These are phyloP conservation scores for Tuber aestivum DNA, from an alignment of 495 filamentous ascomycete genomes.

Conservation along the genomic window DNA sequence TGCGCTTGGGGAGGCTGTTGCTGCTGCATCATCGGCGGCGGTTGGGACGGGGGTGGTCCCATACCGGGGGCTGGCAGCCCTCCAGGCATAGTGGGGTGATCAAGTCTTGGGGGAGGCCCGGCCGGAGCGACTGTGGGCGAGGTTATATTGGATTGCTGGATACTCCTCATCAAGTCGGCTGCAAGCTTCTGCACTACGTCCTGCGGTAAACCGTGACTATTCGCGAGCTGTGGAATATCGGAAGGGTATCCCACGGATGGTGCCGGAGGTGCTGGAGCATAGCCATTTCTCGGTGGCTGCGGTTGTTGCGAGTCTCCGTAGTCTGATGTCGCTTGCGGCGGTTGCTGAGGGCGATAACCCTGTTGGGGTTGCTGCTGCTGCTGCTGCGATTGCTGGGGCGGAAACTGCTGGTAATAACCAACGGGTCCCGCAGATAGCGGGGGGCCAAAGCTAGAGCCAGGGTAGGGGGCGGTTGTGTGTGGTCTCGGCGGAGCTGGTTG, in stretches of 20 bases:
- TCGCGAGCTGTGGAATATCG: slow-evolving; percentile 24
- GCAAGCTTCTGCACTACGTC: slow-evolving; percentile 33
- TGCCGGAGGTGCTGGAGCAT: slow-evolving; percentile 15
- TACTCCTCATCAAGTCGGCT: slow-evolving; percentile 29
- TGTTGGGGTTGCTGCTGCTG: slow-evolving; percentile 15
- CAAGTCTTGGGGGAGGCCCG: slow-evolving; percentile 14
- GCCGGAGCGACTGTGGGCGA: slow-evolving; percentile 10
- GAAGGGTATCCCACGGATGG: slow-evolving; percentile 20
- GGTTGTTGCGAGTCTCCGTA: slow-evolving; percentile 15
- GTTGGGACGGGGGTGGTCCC: slow-evolving; percentile 21
- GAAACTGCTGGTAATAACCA: slow-evolving; percentile 21
- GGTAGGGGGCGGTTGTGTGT: slow-evolving; percentile 34
- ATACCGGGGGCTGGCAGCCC: slow-evolving; percentile 15
- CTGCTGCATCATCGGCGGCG: slow-evolving; percentile 10
- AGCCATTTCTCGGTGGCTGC: slow-evolving; percentile 15
- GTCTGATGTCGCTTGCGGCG: slow-evolving; percentile 6
- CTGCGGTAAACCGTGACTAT: slow-evolving; percentile 20
- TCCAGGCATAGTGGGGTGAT: slow-evolving; percentile 14
- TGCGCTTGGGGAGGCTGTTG: neutral
- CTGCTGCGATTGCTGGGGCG: slow-evolving; percentile 12
- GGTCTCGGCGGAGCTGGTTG: slow-evolving; percentile 30
- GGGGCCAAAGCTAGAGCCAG: slow-evolving; percentile 26
- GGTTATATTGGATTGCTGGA: slow-evolving; percentile 13
- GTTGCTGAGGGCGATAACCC: slow-evolving; percentile 5
- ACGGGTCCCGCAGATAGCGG: slow-evolving; percentile 4